Evolutionary conservation across 352 stramenopile species (phyloP).

Genomic region (Phytophthora tubulina): DNA sequence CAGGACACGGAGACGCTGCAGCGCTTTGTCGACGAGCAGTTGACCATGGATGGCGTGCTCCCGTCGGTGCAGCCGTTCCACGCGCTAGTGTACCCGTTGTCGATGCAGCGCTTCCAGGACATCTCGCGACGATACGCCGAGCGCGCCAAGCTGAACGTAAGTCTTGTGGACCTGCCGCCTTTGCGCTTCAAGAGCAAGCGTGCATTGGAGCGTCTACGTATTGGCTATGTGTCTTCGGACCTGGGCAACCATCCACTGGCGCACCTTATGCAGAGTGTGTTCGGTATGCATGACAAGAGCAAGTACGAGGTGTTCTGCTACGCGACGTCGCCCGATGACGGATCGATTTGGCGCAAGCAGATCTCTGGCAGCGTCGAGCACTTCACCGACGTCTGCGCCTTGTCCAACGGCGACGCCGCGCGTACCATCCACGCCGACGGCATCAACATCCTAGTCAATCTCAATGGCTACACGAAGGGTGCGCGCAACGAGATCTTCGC

Average conservation of each 20-base stretch:
- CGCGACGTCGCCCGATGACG: constrained; percentile 79
- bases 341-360: constrained; percentile 83
- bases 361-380: constrained; percentile 90
- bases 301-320: constrained; percentile 95
- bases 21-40: constrained; percentile 70
- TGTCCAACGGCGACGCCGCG: constrained; percentile 76
- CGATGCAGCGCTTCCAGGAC: constrained; percentile 78
- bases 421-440: constrained; percentile 85
- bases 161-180: constrained; percentile 81
- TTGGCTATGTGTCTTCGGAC: constrained; percentile 93
- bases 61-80: constrained; percentile 95
- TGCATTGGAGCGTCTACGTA: constrained; percentile 72
- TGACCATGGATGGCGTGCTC: constrained; percentile 65
- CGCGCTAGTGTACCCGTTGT: constrained; percentile 91
- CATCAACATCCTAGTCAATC: constrained; percentile 93
- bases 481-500: constrained; percentile 94
- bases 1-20: constrained; percentile 82
- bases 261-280: constrained; percentile 93
- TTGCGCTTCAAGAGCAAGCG: constrained; percentile 79
- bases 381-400: constrained; percentile 84
- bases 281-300: constrained; percentile 88
- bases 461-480: constrained; percentile 95
- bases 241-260: constrained; percentile 93
- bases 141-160: constrained; percentile 89
- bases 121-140: constrained; percentile 84